These are phyloP conservation scores for Narthecium ossifragum DNA, from an alignment of 106 monocot species.

Conservation along the genomic window DNA sequence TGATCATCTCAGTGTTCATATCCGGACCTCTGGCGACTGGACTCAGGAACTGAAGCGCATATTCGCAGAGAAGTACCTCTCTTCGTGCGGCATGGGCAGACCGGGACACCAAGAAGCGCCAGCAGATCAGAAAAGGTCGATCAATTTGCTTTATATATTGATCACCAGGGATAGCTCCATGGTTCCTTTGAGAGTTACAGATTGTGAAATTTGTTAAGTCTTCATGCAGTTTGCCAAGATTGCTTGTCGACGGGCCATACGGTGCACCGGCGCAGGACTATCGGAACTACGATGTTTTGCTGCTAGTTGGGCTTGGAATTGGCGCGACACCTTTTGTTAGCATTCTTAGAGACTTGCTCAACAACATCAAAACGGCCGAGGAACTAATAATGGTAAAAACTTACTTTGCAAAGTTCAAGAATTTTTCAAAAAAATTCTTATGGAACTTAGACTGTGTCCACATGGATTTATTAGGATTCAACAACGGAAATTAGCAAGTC, in stretches of 20 bases:
- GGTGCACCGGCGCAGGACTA: constrained; percentile 92
- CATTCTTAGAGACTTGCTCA: constrained; percentile 75
- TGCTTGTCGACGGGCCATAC: constrained; percentile 85
- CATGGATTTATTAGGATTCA: constrained; percentile 31
- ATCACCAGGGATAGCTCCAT: no score
- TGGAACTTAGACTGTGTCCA: not conserved
- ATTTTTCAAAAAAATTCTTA: no score
- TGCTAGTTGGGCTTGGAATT: constrained; percentile 89
- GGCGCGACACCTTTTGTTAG: constrained; percentile 93
- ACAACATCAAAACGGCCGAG: constrained; percentile 62
- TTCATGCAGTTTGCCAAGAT: constrained; percentile 51
- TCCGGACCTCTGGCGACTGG: constrained; percentile 73
- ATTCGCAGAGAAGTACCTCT: constrained; percentile 53
- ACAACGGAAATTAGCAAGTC: constrained; percentile 56
- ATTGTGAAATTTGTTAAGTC: not conserved
- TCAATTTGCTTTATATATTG: not conserved
- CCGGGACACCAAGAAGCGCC: constrained; percentile 28
- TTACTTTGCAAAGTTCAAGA: no score
- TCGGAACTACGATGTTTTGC: constrained; percentile 71
- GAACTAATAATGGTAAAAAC: constrained; percentile 38
- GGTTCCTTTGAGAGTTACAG: not conserved
- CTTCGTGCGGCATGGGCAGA: constrained; percentile 22
- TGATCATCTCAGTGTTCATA: constrained; percentile 70
- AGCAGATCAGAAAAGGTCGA: constrained; percentile 23
- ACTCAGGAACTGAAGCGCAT: constrained; percentile 64